phyloP scores from a whole-genome alignment of 371 early-diverging fungal species.

The Vairimorpha ceranae region DNA sequence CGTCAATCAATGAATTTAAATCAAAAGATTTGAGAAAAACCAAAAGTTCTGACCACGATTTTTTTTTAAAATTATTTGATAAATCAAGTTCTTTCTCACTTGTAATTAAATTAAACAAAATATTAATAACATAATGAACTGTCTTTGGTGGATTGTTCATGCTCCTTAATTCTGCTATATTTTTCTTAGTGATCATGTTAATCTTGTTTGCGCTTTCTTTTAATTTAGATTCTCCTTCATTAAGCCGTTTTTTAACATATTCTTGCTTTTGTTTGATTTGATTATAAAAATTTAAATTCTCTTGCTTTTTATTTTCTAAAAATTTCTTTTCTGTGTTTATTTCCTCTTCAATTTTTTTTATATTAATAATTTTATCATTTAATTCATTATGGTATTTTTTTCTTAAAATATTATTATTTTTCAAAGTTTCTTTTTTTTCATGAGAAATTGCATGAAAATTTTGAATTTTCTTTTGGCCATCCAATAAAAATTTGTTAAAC shows the following conservation, averaged over 20 bases:
- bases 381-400: background rate
- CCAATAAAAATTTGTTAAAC: slow-evolving; percentile 1
- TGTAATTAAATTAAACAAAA: slow-evolving; percentile 77
- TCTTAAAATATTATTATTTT: background rate
- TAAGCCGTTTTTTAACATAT: slow-evolving; percentile 77
- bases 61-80: too few relatives aligned
- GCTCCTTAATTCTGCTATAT: slow-evolving; percentile 87
- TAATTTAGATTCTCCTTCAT: slow-evolving; percentile 91
- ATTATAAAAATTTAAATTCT: slow-evolving; percentile 70
- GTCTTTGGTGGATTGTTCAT: slow-evolving; percentile 92
- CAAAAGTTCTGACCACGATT: slow-evolving; percentile 70
- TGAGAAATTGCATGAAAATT: slow-evolving; percentile 10
- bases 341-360: slow-evolving; percentile 70
- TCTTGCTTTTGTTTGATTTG: slow-evolving; percentile 72
- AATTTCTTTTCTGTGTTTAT: slow-evolving; percentile 65
- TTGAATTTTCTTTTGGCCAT: slow-evolving; percentile 25
- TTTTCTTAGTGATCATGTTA: slow-evolving; percentile 80
- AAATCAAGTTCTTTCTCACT: background rate
- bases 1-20: slow-evolving; percentile 68
- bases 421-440: background rate
- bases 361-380: slow-evolving; percentile 64
- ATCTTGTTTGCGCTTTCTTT: slow-evolving; percentile 83
- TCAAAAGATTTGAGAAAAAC: slow-evolving; percentile 69
- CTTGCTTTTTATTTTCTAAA: slow-evolving; percentile 71
- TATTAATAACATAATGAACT: slow-evolving; percentile 89